Evolutionary conservation across 805 yeast species (phyloP), one percentile per base, ranked within the genome.

Genomic region (Debaryomyces prosopidis): DNA sequence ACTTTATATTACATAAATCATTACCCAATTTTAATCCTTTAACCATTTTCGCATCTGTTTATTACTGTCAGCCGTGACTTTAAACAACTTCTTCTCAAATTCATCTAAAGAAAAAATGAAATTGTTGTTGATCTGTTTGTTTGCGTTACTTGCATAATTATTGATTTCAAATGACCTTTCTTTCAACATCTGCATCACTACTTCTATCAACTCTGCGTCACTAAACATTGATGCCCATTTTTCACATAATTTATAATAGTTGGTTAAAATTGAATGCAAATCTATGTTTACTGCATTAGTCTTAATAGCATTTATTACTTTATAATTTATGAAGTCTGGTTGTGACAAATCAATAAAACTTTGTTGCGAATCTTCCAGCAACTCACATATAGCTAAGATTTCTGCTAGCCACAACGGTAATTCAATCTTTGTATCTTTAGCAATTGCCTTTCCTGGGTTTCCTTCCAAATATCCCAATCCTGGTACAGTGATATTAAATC

Each of bases 321-420:
- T 80, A 7, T 69, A 59, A 17, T 79, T 72, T 44, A 90, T 76
- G 34, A 84, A 81, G 2, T 82, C 87, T 0, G 98, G 98, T 40
- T 80, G 82, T 19, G 80, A 66, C 43, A 90, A 70, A 40, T 81
- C 84, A 5, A 89, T 71, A 54, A 89, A 87, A 4, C 86, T 80
- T 6, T 52, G 51, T 11, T 63, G 69, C 0, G 65, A 62, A 10
- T 60, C 67, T 20, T 65, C 73, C 59, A 56, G 62, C 28, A 63
- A 52, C 27, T 60, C 61, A 51, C 65, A 69, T 36, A 51, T 60
- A 0, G 96, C 96, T 27, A 91, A 67, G 1, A 86, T 78, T 47
- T 84, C 84, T 0, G 96, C 95, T 34, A 92, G 66, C 98, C 98
- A 92, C 23, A 90, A 63, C 0, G 98, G 98, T 18, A 92, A 71